Conservation (phyloP, 495 filamentous ascomycete genomes). For the Daldinia bambusicola region DNA sequence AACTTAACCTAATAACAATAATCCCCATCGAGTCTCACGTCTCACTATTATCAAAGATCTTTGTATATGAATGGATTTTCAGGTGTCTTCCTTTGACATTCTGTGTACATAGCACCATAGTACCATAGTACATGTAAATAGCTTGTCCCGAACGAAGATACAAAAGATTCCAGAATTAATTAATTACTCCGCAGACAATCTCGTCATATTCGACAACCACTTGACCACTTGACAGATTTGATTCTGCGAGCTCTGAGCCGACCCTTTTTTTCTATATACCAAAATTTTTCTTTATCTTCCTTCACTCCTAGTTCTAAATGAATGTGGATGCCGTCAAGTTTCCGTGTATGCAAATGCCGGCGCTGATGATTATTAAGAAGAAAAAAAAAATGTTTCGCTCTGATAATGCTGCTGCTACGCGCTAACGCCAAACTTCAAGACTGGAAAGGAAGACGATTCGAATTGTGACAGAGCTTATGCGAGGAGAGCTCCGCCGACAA, state of each 20-base stretch:
- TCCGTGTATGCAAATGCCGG: slow-evolving; percentile 31
- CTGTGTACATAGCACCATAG: neutral
- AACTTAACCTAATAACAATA: neutral
- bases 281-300: neutral
- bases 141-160: neutral
- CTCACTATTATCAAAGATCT: too few species aligned
- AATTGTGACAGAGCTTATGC: slow-evolving; percentile 9
- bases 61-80: neutral
- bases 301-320: slow-evolving; percentile 34
- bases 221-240: slow-evolving; percentile 3
- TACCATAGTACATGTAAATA: neutral
- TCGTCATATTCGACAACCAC: slow-evolving; percentile 27
- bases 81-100: neutral
- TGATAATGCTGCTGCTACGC: slow-evolving; percentile 28
- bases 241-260: slow-evolving; percentile 12
- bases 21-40: neutral
- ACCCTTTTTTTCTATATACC: slow-evolving; percentile 34
- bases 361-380: slow-evolving; percentile 4
- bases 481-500: slow-evolving; percentile 44
- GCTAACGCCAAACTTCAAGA: slow-evolving; percentile 24
- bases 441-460: neutral
- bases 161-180: neutral
- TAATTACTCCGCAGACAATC: slow-evolving; percentile 8
- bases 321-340: slow-evolving; percentile 37
- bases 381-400: slow-evolving; percentile 26